These are phyloP conservation scores for Clavispora phyllophila DNA, from an alignment of 805 yeast genomes.

Conservation along the genomic window DNA sequence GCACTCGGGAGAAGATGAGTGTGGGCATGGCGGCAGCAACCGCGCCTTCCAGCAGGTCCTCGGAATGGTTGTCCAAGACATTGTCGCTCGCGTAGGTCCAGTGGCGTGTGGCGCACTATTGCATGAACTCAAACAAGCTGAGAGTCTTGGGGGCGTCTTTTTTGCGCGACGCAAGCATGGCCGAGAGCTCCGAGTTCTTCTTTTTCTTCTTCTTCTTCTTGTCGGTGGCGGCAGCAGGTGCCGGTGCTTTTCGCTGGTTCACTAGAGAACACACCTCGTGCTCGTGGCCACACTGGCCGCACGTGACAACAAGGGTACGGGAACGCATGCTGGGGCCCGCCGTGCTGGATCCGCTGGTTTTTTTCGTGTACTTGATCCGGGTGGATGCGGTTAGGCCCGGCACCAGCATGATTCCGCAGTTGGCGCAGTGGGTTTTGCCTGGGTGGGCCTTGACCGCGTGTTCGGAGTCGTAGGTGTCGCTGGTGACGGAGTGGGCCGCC, in stretches of 20 bases:
- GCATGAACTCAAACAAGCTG: conserved; percentile 48
- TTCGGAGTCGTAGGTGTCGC: conserved; percentile 17
- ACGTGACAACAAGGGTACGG: background rate
- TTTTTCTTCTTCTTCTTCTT: conserved; percentile 41
- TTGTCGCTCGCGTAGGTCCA: background rate
- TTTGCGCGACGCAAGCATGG: conserved; percentile 38
- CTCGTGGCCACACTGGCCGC: background rate
- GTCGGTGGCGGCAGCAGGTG: background rate
- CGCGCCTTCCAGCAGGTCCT: conserved; percentile 4
- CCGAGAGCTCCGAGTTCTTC: conserved; percentile 37
- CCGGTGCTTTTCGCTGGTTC: background rate
- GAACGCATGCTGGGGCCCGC: background rate
- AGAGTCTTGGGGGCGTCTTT: conserved; percentile 29
- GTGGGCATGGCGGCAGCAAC: conserved; percentile 4
- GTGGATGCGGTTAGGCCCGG: conserved; percentile 30
- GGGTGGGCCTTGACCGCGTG: conserved; percentile 27
- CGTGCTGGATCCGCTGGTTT: background rate
- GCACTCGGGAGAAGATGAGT: conserved; percentile 16
- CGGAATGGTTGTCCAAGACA: background rate
- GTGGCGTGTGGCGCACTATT: too few relatives aligned
- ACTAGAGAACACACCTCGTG: background rate
- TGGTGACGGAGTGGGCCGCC: conserved; percentile 20
- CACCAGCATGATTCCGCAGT: conserved; percentile 28
- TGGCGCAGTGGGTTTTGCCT: conserved; percentile 21
- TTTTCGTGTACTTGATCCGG: conserved; percentile 18